Base-by-base conservation (phyloP, 106 monocot genomes). In the Dendrobium chrysotoxum region DNA sequence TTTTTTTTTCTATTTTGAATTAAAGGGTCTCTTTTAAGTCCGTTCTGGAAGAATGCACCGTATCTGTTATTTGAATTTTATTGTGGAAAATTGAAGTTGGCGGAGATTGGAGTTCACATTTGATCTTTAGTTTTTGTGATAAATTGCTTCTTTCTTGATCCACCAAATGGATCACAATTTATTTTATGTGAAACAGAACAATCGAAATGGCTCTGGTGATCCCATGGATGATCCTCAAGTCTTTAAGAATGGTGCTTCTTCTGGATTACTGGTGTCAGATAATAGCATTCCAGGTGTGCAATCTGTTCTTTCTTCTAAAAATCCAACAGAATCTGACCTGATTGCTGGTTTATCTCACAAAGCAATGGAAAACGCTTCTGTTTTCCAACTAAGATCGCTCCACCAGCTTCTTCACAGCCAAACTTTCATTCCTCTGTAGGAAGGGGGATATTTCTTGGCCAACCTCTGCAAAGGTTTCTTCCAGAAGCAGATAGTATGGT, bases 401-500 rank as follows among this genome's bases (percentile, higher is more conserved):
- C 79, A 20, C 25, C 40, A 38, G 35, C 65, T 40, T 61, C 78
- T 53, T 40, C 75, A 13, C 84, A 82, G 66, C 28, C 77, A 66
- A 79, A 79, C 46, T 40, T 80, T 13, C 79, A 82, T 83, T 77
- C 75, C 67, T 75, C 67, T 80, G 40, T 73, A 53, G 72, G 57
- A 41, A 76, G 75, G 58, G 77, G 68, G 40, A 18, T 64, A 31
- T 75, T 68, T 31, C 12, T 82, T 84, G n/a, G 66, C 35, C 80
- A 82, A 68, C 74, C 80, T 58, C 80, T 80, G 23, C 82, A 72
- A 53, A 85, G 84, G 75, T 66, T 89, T 31, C n/a, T 77, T 85
- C 76, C 84, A 68, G 81, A 88, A 71, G 39, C 88, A 61, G 87
- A 89, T 85, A 87, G 86, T 44, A 66, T 79, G 77, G 80, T 61